Conservation (phyloP, 2,329 filamentous ascomycete genomes). For the Venturia carpophila region DNA sequence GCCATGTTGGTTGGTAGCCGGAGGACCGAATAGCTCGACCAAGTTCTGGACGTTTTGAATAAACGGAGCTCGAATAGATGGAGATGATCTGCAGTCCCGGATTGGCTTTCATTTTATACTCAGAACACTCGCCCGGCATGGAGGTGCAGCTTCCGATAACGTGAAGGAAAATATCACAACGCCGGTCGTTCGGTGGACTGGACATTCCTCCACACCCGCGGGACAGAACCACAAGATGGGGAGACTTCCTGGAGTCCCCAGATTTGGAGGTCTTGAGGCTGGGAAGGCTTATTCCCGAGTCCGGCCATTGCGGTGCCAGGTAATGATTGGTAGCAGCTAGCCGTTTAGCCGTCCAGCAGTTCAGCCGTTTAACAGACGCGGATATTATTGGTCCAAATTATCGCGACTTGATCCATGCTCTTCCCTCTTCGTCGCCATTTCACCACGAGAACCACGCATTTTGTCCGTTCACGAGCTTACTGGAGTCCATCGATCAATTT, state of each 20-base stretch:
- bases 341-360: neutral
- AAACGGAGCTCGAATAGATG: neutral
- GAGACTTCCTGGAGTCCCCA: neutral
- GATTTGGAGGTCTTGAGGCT: neutral
- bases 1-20: neutral
- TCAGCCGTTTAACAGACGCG: neutral
- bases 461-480: neutral
- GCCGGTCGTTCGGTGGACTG: neutral
- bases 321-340: neutral
- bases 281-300: conserved; percentile 2
- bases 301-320: neutral
- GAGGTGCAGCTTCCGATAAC: neutral
- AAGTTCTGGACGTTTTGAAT: conserved; percentile 1
- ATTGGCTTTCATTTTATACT: neutral
- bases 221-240: neutral
- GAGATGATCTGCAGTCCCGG: neutral
- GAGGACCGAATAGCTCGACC: neutral
- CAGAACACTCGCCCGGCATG: neutral
- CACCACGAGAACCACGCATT: neutral
- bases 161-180: neutral
- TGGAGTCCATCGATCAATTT: neutral
- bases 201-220: neutral
- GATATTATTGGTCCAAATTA: neutral
- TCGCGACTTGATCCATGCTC: neutral
- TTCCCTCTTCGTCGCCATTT: neutral